Evolutionary conservation across 2,329 filamentous ascomycete species (phyloP).

Genomic region (Aspergillus chevalieri): DNA sequence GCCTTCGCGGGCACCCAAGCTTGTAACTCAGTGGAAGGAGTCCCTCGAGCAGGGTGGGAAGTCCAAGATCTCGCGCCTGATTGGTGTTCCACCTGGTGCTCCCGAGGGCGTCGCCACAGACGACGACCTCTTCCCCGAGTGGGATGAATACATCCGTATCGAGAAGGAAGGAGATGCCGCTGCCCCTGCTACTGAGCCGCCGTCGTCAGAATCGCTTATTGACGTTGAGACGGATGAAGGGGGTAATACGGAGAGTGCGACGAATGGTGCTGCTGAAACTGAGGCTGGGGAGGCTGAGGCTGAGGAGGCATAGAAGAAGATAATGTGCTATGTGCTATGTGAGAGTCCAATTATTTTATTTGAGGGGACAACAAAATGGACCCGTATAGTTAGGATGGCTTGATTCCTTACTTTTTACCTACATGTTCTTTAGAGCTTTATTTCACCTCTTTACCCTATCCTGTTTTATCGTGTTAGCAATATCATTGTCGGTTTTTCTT

Average conservation of each 20-base stretch:
- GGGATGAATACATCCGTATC: slow-evolving; percentile 80
- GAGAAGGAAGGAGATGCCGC: slow-evolving; percentile 61
- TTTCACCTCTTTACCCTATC: too few relatives aligned
- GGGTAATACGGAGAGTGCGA: slow-evolving; percentile 22
- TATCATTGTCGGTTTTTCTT: too few relatives aligned
- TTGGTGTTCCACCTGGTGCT: slow-evolving; percentile 75
- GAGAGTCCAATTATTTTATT: neutral
- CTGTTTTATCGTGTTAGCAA: too few relatives aligned
- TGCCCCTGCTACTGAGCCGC: slow-evolving; percentile 27
- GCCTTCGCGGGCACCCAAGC: slow-evolving; percentile 63
- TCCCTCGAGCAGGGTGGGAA: slow-evolving; percentile 79
- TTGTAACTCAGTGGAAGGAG: slow-evolving; percentile 76
- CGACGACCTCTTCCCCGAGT: slow-evolving; percentile 89
- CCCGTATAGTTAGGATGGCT: too few relatives aligned
- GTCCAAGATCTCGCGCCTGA: slow-evolving; percentile 71
- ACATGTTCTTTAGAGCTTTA: too few relatives aligned
- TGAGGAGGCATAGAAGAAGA: neutral
- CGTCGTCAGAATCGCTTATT: slow-evolving; percentile 36
- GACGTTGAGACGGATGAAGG: slow-evolving; percentile 33
- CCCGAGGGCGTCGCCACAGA: slow-evolving; percentile 44
- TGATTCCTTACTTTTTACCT: too few relatives aligned
- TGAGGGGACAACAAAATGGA: too few relatives aligned
- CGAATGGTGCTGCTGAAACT: slow-evolving; percentile 28
- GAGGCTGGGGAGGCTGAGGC: slow-evolving; percentile 17
- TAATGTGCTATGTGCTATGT: neutral